A percentile compares a stretch with the other conserved stretches of the same genome.
These are phyloP conservation scores for Cladosporium halotolerans DNA, from an alignment of 2,329 filamentous ascomycete genomes.

Conservation along the genomic window DNA sequence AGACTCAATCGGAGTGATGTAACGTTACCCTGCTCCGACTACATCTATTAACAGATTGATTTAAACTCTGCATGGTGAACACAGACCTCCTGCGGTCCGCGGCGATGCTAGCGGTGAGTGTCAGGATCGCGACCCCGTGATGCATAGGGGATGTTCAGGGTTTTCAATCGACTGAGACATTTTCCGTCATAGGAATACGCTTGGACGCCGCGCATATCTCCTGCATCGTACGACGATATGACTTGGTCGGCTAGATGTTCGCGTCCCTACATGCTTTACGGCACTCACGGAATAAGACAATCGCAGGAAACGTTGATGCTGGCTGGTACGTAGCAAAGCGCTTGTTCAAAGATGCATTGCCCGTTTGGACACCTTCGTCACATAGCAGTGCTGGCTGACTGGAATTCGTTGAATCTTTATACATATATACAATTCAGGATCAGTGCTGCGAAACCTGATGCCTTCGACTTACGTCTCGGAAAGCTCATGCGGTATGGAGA, in stretches of 20 bases:
- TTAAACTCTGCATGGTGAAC: neutral
- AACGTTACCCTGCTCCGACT: neutral
- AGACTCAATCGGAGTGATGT: neutral
- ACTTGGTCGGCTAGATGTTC: too few species aligned
- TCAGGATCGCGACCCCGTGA: neutral
- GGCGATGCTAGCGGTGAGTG: conserved; percentile 1
- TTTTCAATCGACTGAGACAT: neutral
- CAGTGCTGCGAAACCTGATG: neutral
- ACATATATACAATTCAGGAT: neutral
- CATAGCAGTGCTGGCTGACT: too few species aligned
- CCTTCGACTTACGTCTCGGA: conserved; percentile 29
- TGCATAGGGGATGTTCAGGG: neutral
- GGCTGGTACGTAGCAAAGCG: too few species aligned
- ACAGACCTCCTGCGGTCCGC: neutral
- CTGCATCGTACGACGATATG: too few species aligned
- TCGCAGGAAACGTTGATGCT: too few species aligned
- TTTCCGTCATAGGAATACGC: neutral
- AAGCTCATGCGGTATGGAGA: conserved; percentile 35
- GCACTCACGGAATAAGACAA: too few species aligned
- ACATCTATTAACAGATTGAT: neutral
- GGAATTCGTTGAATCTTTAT: neutral
- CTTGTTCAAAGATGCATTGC: too few species aligned
- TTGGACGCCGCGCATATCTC: neutral
- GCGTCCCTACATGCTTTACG: too few species aligned
- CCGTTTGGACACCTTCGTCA: too few species aligned